phyloP scores from a whole-genome alignment of 305 asterid species.

The Solanum chacoense region DNA sequence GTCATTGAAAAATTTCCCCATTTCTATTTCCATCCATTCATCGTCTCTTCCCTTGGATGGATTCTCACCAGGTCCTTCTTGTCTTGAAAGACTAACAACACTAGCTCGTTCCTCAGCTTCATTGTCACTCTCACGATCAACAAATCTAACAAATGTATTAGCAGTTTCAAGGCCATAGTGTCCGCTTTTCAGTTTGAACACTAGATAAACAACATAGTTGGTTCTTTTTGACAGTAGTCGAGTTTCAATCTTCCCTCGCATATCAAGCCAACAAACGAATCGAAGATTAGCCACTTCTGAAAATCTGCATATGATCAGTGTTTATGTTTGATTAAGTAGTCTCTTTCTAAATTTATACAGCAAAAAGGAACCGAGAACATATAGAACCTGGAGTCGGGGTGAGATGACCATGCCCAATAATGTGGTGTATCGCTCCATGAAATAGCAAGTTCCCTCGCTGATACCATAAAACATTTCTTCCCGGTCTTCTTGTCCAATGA shows the following conservation, averaged over 20 bases:
- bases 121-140: neutral
- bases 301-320: slow-evolving; percentile 26
- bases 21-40: slow-evolving; percentile 5
- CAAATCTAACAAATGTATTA: slow-evolving; percentile 21
- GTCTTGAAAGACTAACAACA: neutral
- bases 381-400: slow-evolving; percentile 21
- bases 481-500: slow-evolving; percentile 16
- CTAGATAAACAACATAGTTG: slow-evolving; percentile 36
- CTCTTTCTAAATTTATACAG: neutral
- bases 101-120: slow-evolving; percentile 7
- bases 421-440: slow-evolving; percentile 15
- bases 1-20: neutral
- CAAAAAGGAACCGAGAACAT: neutral
- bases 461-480: slow-evolving; percentile 21
- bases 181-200: slow-evolving; percentile 20
- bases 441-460: slow-evolving; percentile 21
- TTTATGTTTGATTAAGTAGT: neutral
- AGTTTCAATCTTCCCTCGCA: slow-evolving; percentile 30
- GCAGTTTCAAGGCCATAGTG: slow-evolving; percentile 31
- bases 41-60: neutral
- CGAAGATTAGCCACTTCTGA: slow-evolving; percentile 40
- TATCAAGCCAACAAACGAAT: slow-evolving; percentile 34
- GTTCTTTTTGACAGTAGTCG: slow-evolving; percentile 29
- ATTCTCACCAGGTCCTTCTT: neutral
- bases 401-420: slow-evolving; percentile 15